Percentiles rank a stretch among this genome's conserved stretches.
Evolutionary conservation across 768 basidiomycete species (phyloP).

Genomic region (Infundibulicybe gibba): DNA sequence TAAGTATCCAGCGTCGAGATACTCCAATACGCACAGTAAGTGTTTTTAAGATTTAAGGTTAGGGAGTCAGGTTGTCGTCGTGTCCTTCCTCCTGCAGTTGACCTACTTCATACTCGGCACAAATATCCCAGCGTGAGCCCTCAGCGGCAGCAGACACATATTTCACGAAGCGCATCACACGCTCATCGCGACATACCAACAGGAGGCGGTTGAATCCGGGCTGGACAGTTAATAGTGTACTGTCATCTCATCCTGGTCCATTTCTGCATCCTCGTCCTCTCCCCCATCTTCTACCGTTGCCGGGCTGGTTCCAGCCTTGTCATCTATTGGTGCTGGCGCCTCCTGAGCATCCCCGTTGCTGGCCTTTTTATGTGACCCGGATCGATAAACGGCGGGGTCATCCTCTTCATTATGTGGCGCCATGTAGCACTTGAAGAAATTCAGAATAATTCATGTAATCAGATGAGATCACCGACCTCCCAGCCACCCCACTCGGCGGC

Average conservation of each 20-base stretch:
- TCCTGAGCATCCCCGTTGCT: slow-evolving; percentile 15
- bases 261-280: slow-evolving; percentile 30
- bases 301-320: background rate
- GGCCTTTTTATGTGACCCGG: slow-evolving; percentile 44
- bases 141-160: slow-evolving; percentile 88
- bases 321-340: slow-evolving; percentile 1
- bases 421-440: slow-evolving; percentile 74
- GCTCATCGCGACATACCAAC: slow-evolving; percentile 87
- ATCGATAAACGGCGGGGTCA: slow-evolving; percentile 91
- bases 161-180: slow-evolving; percentile 94
- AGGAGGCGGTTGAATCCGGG: slow-evolving; percentile 88
- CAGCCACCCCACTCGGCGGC: slow-evolving; percentile 86
- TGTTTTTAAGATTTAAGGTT: background rate
- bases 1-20: too few species aligned
- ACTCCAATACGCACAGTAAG: too few species aligned
- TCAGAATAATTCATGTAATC: slow-evolving; percentile 3
- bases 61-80: slow-evolving; percentile 29
- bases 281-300: slow-evolving; percentile 4
- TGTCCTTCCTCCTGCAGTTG: slow-evolving; percentile 65
- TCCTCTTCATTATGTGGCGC: slow-evolving; percentile 93
- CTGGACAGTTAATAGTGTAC: slow-evolving; percentile 81
- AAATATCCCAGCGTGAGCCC: slow-evolving; percentile 92
- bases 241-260: slow-evolving; percentile 56
- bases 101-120: slow-evolving; percentile 89
- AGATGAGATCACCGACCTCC: slow-evolving; percentile 57